Evolutionary conservation across 495 filamentous ascomycete species (phyloP), one percentile per base, ranked within the genome.

Genomic region (Aspergillus funiculosus): DNA sequence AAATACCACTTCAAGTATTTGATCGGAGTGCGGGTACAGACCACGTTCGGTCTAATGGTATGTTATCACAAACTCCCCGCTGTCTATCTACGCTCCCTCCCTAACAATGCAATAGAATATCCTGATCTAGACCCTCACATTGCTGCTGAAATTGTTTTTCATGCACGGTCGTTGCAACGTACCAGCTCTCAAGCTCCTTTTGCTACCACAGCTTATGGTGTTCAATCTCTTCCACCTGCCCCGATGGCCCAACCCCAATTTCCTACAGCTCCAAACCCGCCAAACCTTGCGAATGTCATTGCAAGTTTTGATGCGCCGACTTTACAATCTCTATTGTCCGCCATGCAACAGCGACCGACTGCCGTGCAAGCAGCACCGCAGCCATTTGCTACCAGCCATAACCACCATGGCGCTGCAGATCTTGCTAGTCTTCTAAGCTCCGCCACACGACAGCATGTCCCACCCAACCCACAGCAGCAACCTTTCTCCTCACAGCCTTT

Each of bases 1-100:
- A 80, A 51, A 83, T 96, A 40, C 74, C 82, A 2, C 64, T 97
- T 19, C 86, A 89, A 56, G 75, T 95, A 14, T 96, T 96, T 56
- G 85, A 90, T 64, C 83, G 91, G 13, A 82, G 79, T 30, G 73
- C 66, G 9, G 86, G 83, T 19, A 70, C 67, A 28, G 77, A 79
- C 48, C 88, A 82, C 48, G 79, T 91, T 46, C 78, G 75, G 22
- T 96, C 84, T 58, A 85, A 90, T 53, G 81, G 81, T 83, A 52
- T 59, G 69, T 25, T 19, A 17, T 19, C 20, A n/a, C 42, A 31
- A 4, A 46, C 15, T 17, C 14, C 41, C 13, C 42, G 32, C 25
- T 13, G 8, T 21, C 14, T 5, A 46, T 44, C 39, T 28, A 54
- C 24, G 29, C 3, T n/a, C 17, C 32, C 31, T 22, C 18, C 26